Evolutionary conservation across 768 basidiomycete species (phyloP), one percentile per base, ranked within the genome.

Genomic region (Kwoniella mangroviensis): DNA sequence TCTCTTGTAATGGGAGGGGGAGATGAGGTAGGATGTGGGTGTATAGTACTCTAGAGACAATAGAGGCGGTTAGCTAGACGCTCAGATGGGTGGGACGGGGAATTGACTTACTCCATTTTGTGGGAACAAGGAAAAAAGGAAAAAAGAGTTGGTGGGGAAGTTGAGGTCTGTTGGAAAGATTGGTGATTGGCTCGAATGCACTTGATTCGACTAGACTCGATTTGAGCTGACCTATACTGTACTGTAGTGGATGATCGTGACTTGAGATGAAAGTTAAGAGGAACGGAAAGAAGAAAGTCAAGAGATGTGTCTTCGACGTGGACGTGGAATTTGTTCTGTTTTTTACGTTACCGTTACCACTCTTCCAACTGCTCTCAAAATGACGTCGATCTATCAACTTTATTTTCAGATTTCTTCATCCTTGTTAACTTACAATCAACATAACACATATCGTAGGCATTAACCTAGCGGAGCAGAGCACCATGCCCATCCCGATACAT

Each of bases 1-100:
- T 49, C 2, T 59, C 62, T 57, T 72, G 72, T 9, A 78, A 52
- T 54, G 75, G 69, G 9, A 66, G 68, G 19, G 77, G 79, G 0
- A 78, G 69, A 52, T 68, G 66, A 10, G 70, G 55, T 1, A 73
- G n/a, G 55, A 79, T 40, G 3, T 70, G 26, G 17, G 64, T 53
- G 45, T 58, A 28, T 41, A 77, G 26, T 22, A 28, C 34, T 49
- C 75, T 74, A 34, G 56, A 34, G 34, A 52, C 6, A 34, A 6
- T 0, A 34, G 34, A 52, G 64, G 40, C 12, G 19, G 1, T 41
- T 17, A 59, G 22, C 21, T 17, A 5, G 40, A 34, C 15, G 26
- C 19, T 21, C 34, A 34, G 34, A 34, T 0, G 34, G 34, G 34
- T 34, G 34, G n/a, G 60, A 61, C 22, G 40, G 40, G 40, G 2